These are phyloP conservation scores for Porcisia deanei DNA, from an alignment of 208 protist genomes.

Conservation along the genomic window DNA sequence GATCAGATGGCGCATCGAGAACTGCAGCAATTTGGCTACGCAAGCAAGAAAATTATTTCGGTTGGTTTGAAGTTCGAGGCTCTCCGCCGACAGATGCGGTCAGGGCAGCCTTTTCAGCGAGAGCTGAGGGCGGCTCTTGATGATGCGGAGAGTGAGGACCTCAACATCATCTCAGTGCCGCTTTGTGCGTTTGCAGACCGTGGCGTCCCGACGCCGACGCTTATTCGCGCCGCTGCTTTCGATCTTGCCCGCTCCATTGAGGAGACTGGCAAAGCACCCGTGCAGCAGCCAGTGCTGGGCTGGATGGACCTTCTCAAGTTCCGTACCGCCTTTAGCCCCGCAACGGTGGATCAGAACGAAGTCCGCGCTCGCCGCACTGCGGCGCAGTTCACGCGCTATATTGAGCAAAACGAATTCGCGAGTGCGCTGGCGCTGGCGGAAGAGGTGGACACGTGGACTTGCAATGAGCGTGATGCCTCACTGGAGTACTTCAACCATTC, in stretches of 20 bases:
- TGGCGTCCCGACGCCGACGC: constrained; percentile 41
- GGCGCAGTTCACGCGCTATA: constrained; percentile 46
- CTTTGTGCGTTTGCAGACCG: constrained; percentile 41
- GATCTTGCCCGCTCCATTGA: constrained; percentile 78
- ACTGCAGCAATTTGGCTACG: constrained; percentile 76
- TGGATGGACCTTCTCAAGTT: constrained; percentile 89
- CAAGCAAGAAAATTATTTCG: constrained; percentile 87
- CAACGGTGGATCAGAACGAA: constrained; percentile 54
- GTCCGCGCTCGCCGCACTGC: constrained; percentile 45
- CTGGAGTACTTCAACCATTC: constrained; percentile 44
- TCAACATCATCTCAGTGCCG: constrained; percentile 58
- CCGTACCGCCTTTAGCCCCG: constrained; percentile 71
- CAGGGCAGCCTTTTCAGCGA: constrained; percentile 53
- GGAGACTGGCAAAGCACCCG: constrained; percentile 57
- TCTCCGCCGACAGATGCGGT: constrained; percentile 40
- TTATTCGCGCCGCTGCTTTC: constrained; percentile 66
- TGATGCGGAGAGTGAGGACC: constrained; percentile 78
- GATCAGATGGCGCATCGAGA: constrained; percentile 63
- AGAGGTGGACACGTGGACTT: constrained; percentile 41
- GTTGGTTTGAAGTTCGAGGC: constrained; percentile 77
- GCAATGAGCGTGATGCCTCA: constrained; percentile 39
- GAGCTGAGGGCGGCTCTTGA: constrained; percentile 64
- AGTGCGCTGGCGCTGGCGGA: constrained; percentile 67
- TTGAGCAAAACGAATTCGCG: constrained; percentile 69
- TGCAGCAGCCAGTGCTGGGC: constrained; percentile 58